phyloP scores from a whole-genome alignment of 352 stramenopile genomes.

The Phytophthora melonis region DNA sequence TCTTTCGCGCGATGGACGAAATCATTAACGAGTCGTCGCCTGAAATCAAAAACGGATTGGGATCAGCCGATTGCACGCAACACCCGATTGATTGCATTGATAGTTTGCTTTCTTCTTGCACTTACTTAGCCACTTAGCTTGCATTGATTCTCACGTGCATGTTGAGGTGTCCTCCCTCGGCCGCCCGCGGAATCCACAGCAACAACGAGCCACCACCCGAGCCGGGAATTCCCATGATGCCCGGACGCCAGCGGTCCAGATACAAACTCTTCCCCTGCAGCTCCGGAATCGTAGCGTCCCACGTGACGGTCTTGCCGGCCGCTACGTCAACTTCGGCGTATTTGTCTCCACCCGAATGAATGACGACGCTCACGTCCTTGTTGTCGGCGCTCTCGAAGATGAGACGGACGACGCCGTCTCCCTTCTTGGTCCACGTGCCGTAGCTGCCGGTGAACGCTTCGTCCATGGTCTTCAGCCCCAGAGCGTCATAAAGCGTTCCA shows the following conservation, averaged over 20 bases:
- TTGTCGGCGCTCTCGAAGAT: conserved; percentile 30
- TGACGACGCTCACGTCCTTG: conserved; percentile 19
- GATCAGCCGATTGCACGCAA: too few relatives aligned
- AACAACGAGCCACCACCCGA: conserved; percentile 21
- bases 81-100: too few relatives aligned
- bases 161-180: conserved; percentile 15
- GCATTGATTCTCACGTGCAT: conserved; percentile 22
- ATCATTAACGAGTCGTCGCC: too few relatives aligned
- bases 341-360: conserved; percentile 21
- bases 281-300: conserved; percentile 14
- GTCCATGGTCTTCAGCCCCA: conserved; percentile 21
- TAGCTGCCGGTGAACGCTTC: conserved; percentile 39
- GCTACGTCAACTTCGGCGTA: conserved; percentile 20
- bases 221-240: conserved; percentile 4
- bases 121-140: conserved; percentile 3
- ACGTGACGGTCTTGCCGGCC: conserved; percentile 10
- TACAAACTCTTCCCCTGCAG: conserved; percentile 27
- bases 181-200: conserved; percentile 18
- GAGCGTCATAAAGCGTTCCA: conserved; percentile 14
- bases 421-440: conserved; percentile 31
- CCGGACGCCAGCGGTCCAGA: conserved; percentile 25
- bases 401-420: conserved; percentile 29
- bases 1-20: too few relatives aligned
- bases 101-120: too few relatives aligned
- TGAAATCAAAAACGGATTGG: too few relatives aligned